phyloP scores from a whole-genome alignment of 495 filamentous ascomycete species.

The Emericellopsis terricola region DNA sequence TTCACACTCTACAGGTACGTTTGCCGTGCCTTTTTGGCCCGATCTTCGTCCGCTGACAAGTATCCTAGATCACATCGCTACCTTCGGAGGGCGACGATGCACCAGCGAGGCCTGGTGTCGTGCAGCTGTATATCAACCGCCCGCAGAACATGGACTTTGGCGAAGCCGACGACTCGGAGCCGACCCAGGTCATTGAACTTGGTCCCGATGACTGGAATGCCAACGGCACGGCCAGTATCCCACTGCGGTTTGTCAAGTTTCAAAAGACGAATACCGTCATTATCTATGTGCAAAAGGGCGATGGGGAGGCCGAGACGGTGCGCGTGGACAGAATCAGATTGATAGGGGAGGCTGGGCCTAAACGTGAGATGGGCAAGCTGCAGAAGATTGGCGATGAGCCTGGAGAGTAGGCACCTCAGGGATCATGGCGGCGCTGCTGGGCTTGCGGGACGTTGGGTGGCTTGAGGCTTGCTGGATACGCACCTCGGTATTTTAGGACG shows the following conservation, averaged over 20 bases:
- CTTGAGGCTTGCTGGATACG: no score
- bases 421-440: no score
- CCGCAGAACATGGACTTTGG: conserved; percentile 85
- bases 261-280: conserved; percentile 78
- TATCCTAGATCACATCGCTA: conserved; percentile 58
- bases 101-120: conserved; percentile 70
- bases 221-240: conserved; percentile 69
- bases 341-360: conserved; percentile 85
- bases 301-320: conserved; percentile 70
- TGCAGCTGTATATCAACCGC: conserved; percentile 73
- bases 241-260: conserved; percentile 89
- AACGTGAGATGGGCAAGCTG: conserved; percentile 80
- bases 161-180: conserved; percentile 69
- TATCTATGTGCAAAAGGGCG: conserved; percentile 77
- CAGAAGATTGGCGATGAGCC: conserved; percentile 90
- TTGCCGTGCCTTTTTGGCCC: conserved; percentile 1
- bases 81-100: conserved; percentile 51
- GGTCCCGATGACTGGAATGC: conserved; percentile 70
- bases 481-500: no score
- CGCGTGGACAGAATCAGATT: conserved; percentile 71
- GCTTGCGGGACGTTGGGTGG: no score
- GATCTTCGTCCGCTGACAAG: not conserved
- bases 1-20: conserved; percentile 57
- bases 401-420: conserved; percentile 25
- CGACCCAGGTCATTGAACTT: conserved; percentile 62